A percentile compares a stretch with the other conserved stretches of the same genome.
Evolutionary conservation across 225 moss, liverwort and hornwort genomes (phyloP).

Genomic region (Straminergon stramineum): DNA sequence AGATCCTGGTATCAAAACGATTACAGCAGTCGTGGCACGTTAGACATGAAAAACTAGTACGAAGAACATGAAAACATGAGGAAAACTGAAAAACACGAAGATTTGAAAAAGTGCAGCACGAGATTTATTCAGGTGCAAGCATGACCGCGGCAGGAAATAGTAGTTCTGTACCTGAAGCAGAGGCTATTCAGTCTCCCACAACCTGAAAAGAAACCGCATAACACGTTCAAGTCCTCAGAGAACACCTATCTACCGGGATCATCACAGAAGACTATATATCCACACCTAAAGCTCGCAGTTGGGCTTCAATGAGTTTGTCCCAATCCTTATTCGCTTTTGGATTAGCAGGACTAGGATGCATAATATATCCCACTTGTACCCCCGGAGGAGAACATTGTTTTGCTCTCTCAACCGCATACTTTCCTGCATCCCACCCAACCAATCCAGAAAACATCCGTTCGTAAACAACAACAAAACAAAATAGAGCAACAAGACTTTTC

Average conservation of each 20-base stretch:
- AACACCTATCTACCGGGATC: neutral
- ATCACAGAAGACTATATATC: conserved; percentile 8
- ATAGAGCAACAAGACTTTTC: neutral
- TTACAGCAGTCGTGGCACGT: neutral
- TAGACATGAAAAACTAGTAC: neutral
- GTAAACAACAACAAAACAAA: neutral
- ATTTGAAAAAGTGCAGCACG: neutral
- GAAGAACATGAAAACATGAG: neutral
- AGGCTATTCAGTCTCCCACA: neutral
- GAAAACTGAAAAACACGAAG: neutral
- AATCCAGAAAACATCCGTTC: neutral
- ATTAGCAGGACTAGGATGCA: conserved; percentile 64
- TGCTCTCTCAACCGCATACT: conserved; percentile 36
- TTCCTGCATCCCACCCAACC: conserved; percentile 27
- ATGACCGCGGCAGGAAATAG: neutral
- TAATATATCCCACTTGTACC: conserved; percentile 27
- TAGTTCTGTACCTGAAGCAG: neutral
- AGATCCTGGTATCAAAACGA: neutral
- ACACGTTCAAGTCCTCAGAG: neutral
- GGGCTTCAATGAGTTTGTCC: conserved; percentile 46
- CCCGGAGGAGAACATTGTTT: conserved; percentile 37
- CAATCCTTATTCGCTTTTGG: conserved; percentile 52
- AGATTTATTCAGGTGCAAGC: neutral
- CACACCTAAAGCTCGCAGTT: conserved; percentile 39
- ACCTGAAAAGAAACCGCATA: neutral